Evolutionary conservation across 495 filamentous ascomycete genomes (phyloP).

Genomic region (Trichoderma virens): DNA sequence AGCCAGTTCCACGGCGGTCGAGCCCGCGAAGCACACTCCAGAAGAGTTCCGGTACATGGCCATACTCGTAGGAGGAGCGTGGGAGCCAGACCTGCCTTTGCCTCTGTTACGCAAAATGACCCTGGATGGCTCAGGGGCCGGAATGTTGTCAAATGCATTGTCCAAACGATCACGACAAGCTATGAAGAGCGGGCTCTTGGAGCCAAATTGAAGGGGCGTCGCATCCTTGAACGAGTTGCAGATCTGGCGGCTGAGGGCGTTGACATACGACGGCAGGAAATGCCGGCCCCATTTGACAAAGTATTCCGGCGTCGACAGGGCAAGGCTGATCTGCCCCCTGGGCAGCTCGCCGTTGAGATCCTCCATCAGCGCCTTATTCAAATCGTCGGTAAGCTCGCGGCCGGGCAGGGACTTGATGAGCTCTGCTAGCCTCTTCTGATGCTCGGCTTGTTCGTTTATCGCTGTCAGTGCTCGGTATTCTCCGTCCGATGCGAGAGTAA

Average conservation of each 20-base stretch:
- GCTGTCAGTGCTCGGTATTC: conserved; percentile 22
- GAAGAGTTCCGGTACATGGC: conserved; percentile 18
- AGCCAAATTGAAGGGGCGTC: conserved; percentile 35
- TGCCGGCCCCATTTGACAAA: conserved; percentile 36
- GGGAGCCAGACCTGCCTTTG: neutral
- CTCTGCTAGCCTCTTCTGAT: conserved; percentile 9
- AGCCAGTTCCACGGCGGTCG: conserved; percentile 24
- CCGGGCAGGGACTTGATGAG: conserved; percentile 26
- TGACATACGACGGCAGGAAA: conserved; percentile 35
- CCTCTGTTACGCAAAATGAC: neutral
- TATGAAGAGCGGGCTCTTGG: conserved; percentile 27
- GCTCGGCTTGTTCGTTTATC: neutral
- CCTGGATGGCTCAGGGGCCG: conserved; percentile 26
- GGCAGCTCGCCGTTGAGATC: conserved; percentile 25
- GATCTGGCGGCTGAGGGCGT: conserved; percentile 34
- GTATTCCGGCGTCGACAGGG: conserved; percentile 20
- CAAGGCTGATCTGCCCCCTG: conserved; percentile 30
- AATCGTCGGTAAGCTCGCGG: conserved; percentile 15
- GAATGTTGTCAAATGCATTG: conserved; percentile 29
- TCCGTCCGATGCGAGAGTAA: conserved; percentile 16
- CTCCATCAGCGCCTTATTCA: conserved; percentile 27
- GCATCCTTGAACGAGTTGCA: conserved; percentile 42
- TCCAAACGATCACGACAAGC: conserved; percentile 31
- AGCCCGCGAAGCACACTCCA: conserved; percentile 32
- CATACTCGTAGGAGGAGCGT: conserved; percentile 14